Evolutionary conservation across 2,329 filamentous ascomycete species (phyloP).

Genomic region (Scolecobasidium constrictum): DNA sequence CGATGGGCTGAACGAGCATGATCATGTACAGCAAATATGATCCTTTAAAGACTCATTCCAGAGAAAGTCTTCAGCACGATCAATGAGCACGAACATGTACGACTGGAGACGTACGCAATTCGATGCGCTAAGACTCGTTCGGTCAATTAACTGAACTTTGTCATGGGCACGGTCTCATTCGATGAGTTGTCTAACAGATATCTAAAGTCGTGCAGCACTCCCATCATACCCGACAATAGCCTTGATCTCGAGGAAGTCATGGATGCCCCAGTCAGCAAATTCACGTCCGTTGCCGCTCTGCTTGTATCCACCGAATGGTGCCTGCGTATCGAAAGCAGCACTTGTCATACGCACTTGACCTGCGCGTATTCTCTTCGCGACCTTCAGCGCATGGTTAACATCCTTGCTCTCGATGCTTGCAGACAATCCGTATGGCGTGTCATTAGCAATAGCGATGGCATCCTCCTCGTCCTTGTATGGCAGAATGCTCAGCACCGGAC

Average conservation of each 20-base stretch:
- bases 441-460: conserved; percentile 9
- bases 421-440: conserved; percentile 8
- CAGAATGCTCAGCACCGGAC: conserved; percentile 5
- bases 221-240: conserved; percentile 23
- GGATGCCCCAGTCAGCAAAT: conserved; percentile 9
- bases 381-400: conserved; percentile 4
- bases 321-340: conserved; percentile 3
- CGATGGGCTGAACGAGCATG: no score
- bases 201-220: conserved; percentile 1
- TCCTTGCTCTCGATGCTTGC: conserved; percentile 8
- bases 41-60: no score
- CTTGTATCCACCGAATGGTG: conserved; percentile 24
- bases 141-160: no score
- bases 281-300: conserved; percentile 23
- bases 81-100: no score
- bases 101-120: no score
- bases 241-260: conserved; percentile 16
- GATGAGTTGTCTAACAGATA: no score
- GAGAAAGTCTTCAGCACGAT: no score
- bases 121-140: no score
- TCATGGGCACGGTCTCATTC: no score
- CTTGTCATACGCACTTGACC: conserved; percentile 7
- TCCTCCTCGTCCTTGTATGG: conserved; percentile 6
- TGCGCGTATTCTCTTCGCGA: conserved; percentile 1
- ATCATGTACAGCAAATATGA: no score